Base-by-base conservation (phyloP, 2,329 filamentous ascomycete genomes). In the Scedosporium apiospermum region DNA sequence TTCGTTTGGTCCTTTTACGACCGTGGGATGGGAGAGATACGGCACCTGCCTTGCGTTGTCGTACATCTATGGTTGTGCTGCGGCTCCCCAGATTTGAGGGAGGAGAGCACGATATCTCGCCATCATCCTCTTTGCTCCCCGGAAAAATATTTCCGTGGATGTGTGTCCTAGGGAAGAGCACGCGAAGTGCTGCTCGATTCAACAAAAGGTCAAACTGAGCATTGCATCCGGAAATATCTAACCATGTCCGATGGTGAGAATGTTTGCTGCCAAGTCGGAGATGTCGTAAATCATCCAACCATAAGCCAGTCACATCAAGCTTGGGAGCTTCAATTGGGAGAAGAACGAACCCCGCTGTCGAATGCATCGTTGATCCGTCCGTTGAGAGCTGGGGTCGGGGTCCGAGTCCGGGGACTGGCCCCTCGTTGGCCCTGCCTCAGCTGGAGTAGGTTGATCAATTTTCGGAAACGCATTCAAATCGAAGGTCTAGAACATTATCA, bases 261-360 rank as follows among this genome's bases (percentile, higher is more conserved):
- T 38, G 34, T 38, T 12, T 38, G 10, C 34, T 10, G 34, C 34
- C 34, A 38, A 38, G 34, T 38, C 34, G 34, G 34, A 12, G 34
- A 12, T 42, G 6, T 41, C 58, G 58, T 60, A 60, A 61, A 53
- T 23, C 23, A 27, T 51, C 59, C 59, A 61, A 61, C 59, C 59
- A 53, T 27, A 30, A 57, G 53, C 21, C 14, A 41, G 21, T 16
- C 30, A 23, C 58, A 18, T 49, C n/a, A n/a, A 21, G n/a, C 26
- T 44, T 60, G 12, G 26, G 14, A 60, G 30, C 38, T 46, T n/a
- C 41, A 41, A 30, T 26, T 23, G 51, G 21, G 51, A 51, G 23
- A 38, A 7, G 44, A 30, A 53, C 21, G 44, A 21, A 51, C 59
- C 44, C 59, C 42, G 44, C 59, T 27, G 38, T 30, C 46, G 14